Evolutionary conservation across 495 filamentous ascomycete genomes (phyloP), one percentile per base, ranked within the genome.

Genomic region (Pseudotulostoma volvatum): DNA sequence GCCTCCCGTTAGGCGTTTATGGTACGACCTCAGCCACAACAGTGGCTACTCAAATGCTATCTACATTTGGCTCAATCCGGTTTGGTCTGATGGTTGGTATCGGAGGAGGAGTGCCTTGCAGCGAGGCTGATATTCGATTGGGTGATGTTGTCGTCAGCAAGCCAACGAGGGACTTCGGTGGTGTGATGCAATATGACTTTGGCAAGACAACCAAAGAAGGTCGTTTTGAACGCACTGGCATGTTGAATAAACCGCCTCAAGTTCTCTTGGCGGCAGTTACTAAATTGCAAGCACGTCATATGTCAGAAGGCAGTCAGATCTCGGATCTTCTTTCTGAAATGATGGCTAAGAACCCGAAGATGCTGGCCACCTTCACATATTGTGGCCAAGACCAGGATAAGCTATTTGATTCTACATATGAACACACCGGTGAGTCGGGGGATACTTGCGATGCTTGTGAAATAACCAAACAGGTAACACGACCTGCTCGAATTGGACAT

Each of bases 101-200:
- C 31, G 57, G 57, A 0, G 57, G 54, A 0, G 57, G 55, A 1
- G 49, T 55, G 1, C 59, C 59, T 14, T 40, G 32, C 16, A 42
- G 21, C 16, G 33, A 19, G 2, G 21, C 37, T 9, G 50, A 56
- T 43, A 53, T 61, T 18, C 50, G 55, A 5, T 49, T 64, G 1
- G 58, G 60, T 7, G 56, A 61, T 48, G 42, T 64, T 3, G 56
- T 61, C 0, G 50, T 61, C 19, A 58, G 58, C 32, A 53, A 46
- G 18, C 54, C 51, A 25, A 43, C 38, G 14, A 37, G 40, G 2
- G 31, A n/a, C 14, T 43, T 33, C 14, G 44, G 52, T 14, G 57
- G 55, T 0, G 55, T 54, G 0, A 32, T 62, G 2, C 56, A 60
- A 36, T 62, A 56, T 41, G 55, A 62, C 31, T 53, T 51, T 37